Conservation (phyloP, 1,139 yeast species). For the Nakaseomyces kungkrabaensis region DNA sequence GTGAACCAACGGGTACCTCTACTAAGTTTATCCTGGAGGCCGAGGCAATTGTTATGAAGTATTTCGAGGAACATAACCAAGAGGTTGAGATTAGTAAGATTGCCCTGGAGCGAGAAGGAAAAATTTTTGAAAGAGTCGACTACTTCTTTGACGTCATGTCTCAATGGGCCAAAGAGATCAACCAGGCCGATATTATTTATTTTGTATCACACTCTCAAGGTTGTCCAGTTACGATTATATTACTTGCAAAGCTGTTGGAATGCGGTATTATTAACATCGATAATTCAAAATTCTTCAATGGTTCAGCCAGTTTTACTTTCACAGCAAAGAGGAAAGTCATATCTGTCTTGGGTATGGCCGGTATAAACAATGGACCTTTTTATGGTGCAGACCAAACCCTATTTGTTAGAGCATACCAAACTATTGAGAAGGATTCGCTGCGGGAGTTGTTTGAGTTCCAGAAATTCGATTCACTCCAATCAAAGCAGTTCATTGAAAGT, state of each 20-base stretch:
- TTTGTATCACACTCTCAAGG: slow-evolving; percentile 96
- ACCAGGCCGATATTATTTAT: slow-evolving; percentile 72
- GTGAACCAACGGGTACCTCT: slow-evolving; percentile 91
- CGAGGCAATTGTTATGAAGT: slow-evolving; percentile 60
- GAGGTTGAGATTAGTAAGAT: slow-evolving; percentile 70
- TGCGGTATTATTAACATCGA: slow-evolving; percentile 47
- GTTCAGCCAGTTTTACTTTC: slow-evolving; percentile 13
- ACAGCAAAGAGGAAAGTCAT: slow-evolving; percentile 40
- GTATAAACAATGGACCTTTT: slow-evolving; percentile 87
- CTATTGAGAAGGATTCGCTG: slow-evolving; percentile 81
- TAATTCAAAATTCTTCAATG: slow-evolving; percentile 14
- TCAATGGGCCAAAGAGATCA: slow-evolving; percentile 62
- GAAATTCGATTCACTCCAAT: slow-evolving; percentile 59
- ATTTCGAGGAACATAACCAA: slow-evolving; percentile 50
- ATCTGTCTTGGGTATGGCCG: slow-evolving; percentile 89
- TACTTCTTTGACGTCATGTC: slow-evolving; percentile 63
- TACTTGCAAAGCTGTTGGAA: slow-evolving; percentile 62
- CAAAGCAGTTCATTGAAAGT: slow-evolving; percentile 60
- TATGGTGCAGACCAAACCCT: slow-evolving; percentile 79
- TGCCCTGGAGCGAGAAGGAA: slow-evolving; percentile 90
- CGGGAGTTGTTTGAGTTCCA: slow-evolving; percentile 82
- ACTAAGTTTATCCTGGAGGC: slow-evolving; percentile 80
- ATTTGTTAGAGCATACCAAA: slow-evolving; percentile 77
- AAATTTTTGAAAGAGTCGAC: slow-evolving; percentile 74
- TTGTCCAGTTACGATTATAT: slow-evolving; percentile 76